These are phyloP conservation scores for Claviceps purpurea DNA, from an alignment of 2,329 filamentous ascomycete genomes.

Conservation along the genomic window DNA sequence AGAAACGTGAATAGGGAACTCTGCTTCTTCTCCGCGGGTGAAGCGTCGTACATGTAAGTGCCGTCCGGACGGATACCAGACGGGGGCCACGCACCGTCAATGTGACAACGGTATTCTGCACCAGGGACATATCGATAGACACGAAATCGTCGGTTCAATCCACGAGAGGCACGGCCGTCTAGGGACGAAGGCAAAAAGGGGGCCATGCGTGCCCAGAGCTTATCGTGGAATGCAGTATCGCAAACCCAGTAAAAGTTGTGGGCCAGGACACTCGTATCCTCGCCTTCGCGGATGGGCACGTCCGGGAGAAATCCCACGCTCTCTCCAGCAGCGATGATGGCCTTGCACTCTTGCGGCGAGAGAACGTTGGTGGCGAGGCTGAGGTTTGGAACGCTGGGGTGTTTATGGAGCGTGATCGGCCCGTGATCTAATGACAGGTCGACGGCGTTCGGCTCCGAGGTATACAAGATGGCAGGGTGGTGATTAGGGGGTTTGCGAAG, in stretches of 20 bases:
- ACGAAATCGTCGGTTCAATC: slow-evolving; percentile 56
- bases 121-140: slow-evolving; percentile 62
- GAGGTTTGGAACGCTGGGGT: slow-evolving; percentile 50
- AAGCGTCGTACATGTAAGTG: slow-evolving; percentile 53
- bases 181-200: slow-evolving; percentile 42
- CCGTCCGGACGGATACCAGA: slow-evolving; percentile 46
- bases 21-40: slow-evolving; percentile 43
- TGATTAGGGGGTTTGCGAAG: slow-evolving; percentile 55
- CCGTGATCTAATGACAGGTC: slow-evolving; percentile 31
- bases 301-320: slow-evolving; percentile 53
- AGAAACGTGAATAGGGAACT: slow-evolving; percentile 58
- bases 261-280: slow-evolving; percentile 50
- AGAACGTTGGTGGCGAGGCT: slow-evolving; percentile 47
- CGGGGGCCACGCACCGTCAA: slow-evolving; percentile 61
- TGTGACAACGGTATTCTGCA: slow-evolving; percentile 58
- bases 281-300: slow-evolving; percentile 51
- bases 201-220: slow-evolving; percentile 47
- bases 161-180: slow-evolving; percentile 42
- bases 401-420: slow-evolving; percentile 39
- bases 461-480: slow-evolving; percentile 52
- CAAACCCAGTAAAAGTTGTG: slow-evolving; percentile 66
- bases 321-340: slow-evolving; percentile 55
- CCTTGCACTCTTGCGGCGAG: slow-evolving; percentile 45
- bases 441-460: slow-evolving; percentile 44
- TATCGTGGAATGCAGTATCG: slow-evolving; percentile 48